Base-by-base conservation (phyloP, 495 filamentous ascomycete genomes). In the Hypoxylon intermedium region DNA sequence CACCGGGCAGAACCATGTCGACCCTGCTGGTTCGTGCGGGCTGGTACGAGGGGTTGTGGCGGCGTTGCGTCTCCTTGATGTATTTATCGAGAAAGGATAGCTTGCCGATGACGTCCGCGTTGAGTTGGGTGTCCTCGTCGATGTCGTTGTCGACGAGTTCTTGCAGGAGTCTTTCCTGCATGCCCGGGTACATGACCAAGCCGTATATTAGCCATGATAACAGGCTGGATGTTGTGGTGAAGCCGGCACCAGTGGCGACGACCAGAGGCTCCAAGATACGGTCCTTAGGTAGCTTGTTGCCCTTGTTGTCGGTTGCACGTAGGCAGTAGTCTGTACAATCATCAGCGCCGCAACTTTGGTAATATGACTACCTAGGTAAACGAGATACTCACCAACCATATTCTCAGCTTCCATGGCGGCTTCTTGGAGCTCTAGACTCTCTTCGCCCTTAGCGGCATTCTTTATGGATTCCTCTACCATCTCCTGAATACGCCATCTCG, bases 51-150 rank as follows among this genome's bases (percentile, higher is more conserved):
- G 83, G 76, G 48, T 82, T 83, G 70, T 85, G 82, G 3, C 75
- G 71, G 1, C 83, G 75, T 53, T 82, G 83, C 0, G 74, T 79
- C 64, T 85, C 83, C 67, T 86, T 84, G 74, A 86, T 72, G 61
- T 76, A 83, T 16, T 77, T 79, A 53, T 83, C 82, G n/a, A 82
- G 72, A 57, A 78, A 83, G 1, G 57, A 49, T 11, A 85, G 67
- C 9, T 51, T 50, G 15, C 77, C 72, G 0, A 75, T 71, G 0
- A 75, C 19, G 11, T 83, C 81, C 2, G 76, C 63, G 0, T 76
- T 74, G 57, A 70, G 68, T 11, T 74, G 47, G 0, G 72, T 80
- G 9, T 80, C 52, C 12, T 67, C 46, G 20, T 40, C 46, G 20
- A 63, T 33, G 30, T 68, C 80, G 54, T 82, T 53, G 67, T 85